These are phyloP conservation scores for Melanogaster broomeanus DNA, from an alignment of 768 basidiomycete species.

Conservation along the genomic window DNA sequence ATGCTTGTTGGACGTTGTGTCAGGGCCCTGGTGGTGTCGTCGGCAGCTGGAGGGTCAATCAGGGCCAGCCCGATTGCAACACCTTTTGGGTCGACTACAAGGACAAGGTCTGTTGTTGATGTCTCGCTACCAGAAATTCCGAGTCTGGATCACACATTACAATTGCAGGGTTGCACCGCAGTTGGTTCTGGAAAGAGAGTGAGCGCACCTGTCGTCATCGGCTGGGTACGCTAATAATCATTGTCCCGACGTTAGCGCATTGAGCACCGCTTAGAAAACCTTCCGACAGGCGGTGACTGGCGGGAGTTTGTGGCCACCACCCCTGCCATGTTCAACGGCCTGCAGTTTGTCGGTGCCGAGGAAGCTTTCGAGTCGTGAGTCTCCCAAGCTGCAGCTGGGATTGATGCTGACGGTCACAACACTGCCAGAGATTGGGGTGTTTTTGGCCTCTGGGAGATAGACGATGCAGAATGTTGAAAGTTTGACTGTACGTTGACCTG, in stretches of 20 bases:
- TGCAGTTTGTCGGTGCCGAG: conserved; percentile 27
- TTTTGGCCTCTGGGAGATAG: too few species aligned
- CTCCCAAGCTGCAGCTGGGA: too few species aligned
- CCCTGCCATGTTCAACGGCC: conserved; percentile 22
- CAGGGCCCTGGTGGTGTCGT: conserved; percentile 19
- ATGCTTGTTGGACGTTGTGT: conserved; percentile 2
- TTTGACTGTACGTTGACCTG: too few species aligned
- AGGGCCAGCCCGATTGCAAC: conserved; percentile 28
- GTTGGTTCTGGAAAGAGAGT: conserved; percentile 27
- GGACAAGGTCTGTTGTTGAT: too few species aligned
- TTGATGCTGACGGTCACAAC: too few species aligned
- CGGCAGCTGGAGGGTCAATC: conserved; percentile 29
- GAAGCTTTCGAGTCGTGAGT: too few species aligned
- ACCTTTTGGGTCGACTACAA: conserved; percentile 27
- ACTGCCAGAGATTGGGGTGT: too few species aligned
- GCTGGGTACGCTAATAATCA: too few species aligned
- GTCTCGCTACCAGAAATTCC: not conserved
- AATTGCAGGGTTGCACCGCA: conserved; percentile 25
- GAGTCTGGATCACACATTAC: not conserved
- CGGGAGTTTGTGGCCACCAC: conserved; percentile 37
- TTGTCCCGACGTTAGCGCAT: conserved; percentile 20
- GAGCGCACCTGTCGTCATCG: not conserved
- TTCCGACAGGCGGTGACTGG: conserved; percentile 31
- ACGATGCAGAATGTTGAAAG: too few species aligned
- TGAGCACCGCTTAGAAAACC: conserved; percentile 28